These are phyloP conservation scores for Botrytis porri DNA, from an alignment of 2,329 filamentous ascomycete species.

Conservation along the genomic window DNA sequence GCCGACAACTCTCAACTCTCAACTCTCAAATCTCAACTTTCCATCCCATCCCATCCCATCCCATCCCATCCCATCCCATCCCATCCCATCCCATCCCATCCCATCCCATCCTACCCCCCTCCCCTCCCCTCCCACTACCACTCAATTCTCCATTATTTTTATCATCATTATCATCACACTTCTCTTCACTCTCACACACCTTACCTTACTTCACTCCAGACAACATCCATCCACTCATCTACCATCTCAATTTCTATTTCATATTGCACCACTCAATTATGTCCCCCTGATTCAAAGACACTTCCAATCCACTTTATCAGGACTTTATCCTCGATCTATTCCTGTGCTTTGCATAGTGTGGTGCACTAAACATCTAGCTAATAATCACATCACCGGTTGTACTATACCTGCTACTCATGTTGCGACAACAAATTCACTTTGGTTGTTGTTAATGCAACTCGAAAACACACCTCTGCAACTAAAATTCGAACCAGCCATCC, in stretches of 20 bases:
- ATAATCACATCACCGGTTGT: not conserved
- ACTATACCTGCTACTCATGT: conserved; percentile 16
- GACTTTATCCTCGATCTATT: not conserved
- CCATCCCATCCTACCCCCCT: no score
- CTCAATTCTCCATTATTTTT: not conserved
- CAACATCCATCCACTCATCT: not conserved
- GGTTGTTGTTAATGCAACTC: conserved; percentile 15
- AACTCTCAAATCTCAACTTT: not conserved
- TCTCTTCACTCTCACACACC: not conserved
- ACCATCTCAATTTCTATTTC: not conserved
- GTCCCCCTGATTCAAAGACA: conserved; percentile 15
- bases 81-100: not conserved
- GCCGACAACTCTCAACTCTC: not conserved
- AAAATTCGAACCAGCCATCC: not conserved
- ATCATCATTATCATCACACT: not conserved
- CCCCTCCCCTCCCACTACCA: not conserved
- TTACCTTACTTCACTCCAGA: not conserved
- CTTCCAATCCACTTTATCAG: conserved; percentile 14
- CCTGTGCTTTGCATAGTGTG: not conserved
- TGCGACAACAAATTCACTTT: conserved; percentile 18
- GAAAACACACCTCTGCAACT: not conserved
- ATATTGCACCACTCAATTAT: conserved; percentile 9
- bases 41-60: not conserved
- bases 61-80: not conserved
- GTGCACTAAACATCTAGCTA: not conserved